These are phyloP conservation scores for Cucurbita moschata DNA, from an alignment of 306 rosid species.

Conservation along the genomic window DNA sequence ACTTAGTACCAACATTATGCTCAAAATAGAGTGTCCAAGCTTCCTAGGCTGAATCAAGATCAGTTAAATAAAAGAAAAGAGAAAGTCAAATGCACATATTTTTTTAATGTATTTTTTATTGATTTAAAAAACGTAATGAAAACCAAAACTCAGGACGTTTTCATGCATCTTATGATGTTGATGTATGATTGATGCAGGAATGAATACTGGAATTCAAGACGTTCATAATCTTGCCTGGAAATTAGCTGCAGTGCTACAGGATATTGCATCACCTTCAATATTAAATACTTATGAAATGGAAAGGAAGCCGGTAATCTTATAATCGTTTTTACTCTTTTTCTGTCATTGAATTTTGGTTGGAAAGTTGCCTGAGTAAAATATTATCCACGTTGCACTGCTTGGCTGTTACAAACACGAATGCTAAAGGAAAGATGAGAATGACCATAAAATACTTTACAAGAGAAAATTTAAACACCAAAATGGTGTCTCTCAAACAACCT, in stretches of 20 bases:
- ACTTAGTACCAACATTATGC: not conserved
- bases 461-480: not conserved
- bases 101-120: not conserved
- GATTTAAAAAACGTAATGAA: not conserved
- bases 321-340: conserved; percentile 5
- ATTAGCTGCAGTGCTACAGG: conserved; percentile 63
- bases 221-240: conserved; percentile 98
- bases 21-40: not conserved
- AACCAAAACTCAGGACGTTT: not conserved
- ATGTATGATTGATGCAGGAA: conserved; percentile 41
- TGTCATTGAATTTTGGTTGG: not conserved
- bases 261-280: conserved; percentile 60
- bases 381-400: not conserved
- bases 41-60: not conserved
- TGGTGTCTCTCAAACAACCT: not conserved
- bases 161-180: not conserved
- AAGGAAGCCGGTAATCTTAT: conserved; percentile 65
- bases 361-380: not conserved
- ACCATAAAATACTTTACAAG: not conserved
- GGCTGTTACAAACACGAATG: not conserved
- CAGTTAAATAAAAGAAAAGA: not conserved
- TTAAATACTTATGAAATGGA: conserved; percentile 67
- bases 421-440: not conserved
- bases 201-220: conserved; percentile 98
- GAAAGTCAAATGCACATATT: not conserved